phyloP scores from a whole-genome alignment of 148 eudicot genomes.

The Rhododendron ovatum region DNA sequence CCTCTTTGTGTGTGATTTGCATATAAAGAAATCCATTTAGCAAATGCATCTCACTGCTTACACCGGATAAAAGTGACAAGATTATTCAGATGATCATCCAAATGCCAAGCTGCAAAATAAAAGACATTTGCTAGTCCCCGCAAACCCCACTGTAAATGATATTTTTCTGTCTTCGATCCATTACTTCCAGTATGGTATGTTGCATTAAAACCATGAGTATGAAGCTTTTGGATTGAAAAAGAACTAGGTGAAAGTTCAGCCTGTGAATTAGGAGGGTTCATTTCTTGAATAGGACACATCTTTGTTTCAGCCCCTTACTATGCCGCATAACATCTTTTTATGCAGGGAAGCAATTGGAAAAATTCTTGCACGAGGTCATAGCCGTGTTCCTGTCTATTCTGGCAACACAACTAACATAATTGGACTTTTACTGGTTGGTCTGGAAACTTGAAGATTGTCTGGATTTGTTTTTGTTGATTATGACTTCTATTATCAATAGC shows the following conservation, averaged over 20 bases:
- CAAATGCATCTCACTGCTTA: neutral
- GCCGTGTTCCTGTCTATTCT: slow-evolving; percentile 86
- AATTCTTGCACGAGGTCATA: slow-evolving; percentile 89
- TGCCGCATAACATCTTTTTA: neutral
- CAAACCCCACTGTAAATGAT: neutral
- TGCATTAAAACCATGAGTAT: slow-evolving; percentile 1
- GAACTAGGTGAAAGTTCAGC: neutral
- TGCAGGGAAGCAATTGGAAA: slow-evolving; percentile 92
- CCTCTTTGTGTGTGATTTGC: neutral
- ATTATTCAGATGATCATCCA: neutral
- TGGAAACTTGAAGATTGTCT: neutral
- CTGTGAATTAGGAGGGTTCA: neutral
- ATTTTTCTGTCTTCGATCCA: neutral
- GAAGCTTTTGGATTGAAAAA: slow-evolving; percentile 4
- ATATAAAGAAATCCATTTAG: neutral
- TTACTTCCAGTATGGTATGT: neutral
- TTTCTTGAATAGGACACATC: neutral
- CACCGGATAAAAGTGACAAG: neutral
- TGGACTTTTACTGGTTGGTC: slow-evolving; percentile 76
- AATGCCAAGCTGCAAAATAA: neutral
- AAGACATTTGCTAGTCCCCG: neutral
- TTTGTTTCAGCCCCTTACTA: neutral
- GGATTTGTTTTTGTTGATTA: neutral
- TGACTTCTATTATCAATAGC: neutral
- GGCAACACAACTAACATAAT: slow-evolving; percentile 77